A percentile compares a stretch with the other conserved stretches of the same genome.
phyloP scores from a whole-genome alignment of 1,139 yeast genomes.

The Kurtzmaniella quercitrusa region DNA sequence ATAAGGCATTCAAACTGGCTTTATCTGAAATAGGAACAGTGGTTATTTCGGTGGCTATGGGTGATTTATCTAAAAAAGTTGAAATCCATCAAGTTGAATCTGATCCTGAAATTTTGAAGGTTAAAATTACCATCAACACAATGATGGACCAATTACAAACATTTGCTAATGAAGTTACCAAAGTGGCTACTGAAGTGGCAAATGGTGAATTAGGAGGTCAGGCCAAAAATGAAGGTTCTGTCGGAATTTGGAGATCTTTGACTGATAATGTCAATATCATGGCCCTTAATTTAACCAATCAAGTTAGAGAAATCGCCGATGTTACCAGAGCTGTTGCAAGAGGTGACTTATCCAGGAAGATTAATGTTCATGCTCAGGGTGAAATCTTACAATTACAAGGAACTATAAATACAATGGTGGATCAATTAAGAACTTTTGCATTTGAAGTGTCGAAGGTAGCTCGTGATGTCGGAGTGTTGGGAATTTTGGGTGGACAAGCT shows the following conservation, averaged over 20 bases:
- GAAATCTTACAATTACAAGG: conserved; percentile 74
- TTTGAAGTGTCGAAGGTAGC: conserved; percentile 87
- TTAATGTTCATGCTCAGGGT: conserved; percentile 82
- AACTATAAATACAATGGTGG: conserved; percentile 85
- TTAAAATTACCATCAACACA: conserved; percentile 76
- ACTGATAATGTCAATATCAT: conserved; percentile 83
- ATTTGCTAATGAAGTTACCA: conserved; percentile 77
- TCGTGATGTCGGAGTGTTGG: conserved; percentile 85
- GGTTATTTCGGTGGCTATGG: conserved; percentile 80
- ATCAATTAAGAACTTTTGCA: conserved; percentile 81
- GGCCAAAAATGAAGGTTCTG: conserved; percentile 77
- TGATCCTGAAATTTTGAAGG: conserved; percentile 72
- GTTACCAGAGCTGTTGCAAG: conserved; percentile 82
- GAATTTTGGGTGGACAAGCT: conserved; percentile 85
- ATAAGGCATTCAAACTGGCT: conserved; percentile 74
- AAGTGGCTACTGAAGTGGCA: conserved; percentile 81
- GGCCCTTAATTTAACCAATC: conserved; percentile 84
- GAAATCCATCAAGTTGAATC: conserved; percentile 67
- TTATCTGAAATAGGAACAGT: conserved; percentile 77
- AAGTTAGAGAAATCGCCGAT: conserved; percentile 81
- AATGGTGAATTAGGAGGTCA: conserved; percentile 88
- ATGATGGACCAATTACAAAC: conserved; percentile 87
- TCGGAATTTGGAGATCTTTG: conserved; percentile 81
- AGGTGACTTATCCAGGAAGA: conserved; percentile 73
- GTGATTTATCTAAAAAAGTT: conserved; percentile 76